Conservation (phyloP, 164 flowering plant species). For the Tetracentron sinense region DNA sequence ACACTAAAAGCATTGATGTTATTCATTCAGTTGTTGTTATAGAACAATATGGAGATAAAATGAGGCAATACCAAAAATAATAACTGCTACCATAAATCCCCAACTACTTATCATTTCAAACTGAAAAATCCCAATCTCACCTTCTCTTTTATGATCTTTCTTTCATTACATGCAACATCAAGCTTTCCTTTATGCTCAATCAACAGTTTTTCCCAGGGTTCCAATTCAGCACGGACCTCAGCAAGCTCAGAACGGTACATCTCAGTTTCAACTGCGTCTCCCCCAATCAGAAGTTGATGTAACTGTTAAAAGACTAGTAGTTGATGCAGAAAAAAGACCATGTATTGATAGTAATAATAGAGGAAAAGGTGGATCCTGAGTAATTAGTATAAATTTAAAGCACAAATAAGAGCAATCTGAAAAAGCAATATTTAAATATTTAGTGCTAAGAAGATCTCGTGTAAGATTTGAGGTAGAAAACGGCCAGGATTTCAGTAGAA, state of each 20-base stretch:
- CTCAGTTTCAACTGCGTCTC: constrained; percentile 76
- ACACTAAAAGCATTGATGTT: background rate
- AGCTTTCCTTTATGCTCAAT: constrained; percentile 84
- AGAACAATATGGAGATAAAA: background rate
- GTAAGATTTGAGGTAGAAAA: too few relatives aligned
- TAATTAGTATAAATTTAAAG: too few relatives aligned
- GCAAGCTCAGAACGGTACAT: constrained; percentile 60
- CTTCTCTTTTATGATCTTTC: constrained; percentile 75
- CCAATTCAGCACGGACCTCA: constrained; percentile 74
- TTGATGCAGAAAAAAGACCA: background rate
- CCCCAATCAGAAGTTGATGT: constrained; percentile 1
- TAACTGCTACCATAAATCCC: background rate
- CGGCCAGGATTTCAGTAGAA: too few relatives aligned
- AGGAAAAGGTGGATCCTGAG: too few relatives aligned
- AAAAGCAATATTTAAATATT: too few relatives aligned
- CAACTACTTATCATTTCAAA: background rate
- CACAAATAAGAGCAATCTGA: too few relatives aligned
- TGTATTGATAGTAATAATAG: background rate
- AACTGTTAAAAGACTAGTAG: background rate
- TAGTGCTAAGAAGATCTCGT: too few relatives aligned
- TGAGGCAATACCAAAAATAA: background rate
- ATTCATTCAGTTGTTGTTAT: background rate
- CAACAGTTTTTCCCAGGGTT: constrained; percentile 89
- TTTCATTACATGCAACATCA: constrained; percentile 80
- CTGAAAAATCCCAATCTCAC: constrained; percentile 25